A percentile compares a stretch with the other conserved stretches of the same genome.
Evolutionary conservation across 169 alveolate genomes (phyloP).

Genomic region (Plasmodium ovale): DNA sequence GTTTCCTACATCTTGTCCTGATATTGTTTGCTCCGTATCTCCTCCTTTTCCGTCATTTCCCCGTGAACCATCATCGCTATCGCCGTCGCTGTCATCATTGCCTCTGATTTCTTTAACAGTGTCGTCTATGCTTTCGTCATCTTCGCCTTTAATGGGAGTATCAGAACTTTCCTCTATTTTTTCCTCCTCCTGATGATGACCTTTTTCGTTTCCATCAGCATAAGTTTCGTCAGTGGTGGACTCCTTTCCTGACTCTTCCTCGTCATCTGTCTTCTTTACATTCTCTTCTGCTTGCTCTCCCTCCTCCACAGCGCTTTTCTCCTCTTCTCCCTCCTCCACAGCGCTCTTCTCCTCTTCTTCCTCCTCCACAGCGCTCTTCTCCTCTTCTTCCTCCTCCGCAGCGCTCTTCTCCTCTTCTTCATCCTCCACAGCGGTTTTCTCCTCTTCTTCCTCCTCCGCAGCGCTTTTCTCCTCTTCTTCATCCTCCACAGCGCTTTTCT

Average conservation of each 20-base stretch:
- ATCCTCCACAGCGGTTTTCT: not conserved
- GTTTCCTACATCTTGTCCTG: not conserved
- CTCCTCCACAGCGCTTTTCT: conserved; percentile 79
- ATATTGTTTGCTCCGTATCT: not conserved
- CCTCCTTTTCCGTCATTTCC: not conserved
- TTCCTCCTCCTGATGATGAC: conserved; percentile 8
- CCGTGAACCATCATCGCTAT: not conserved
- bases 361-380: conserved; percentile 67
- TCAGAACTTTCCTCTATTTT: not conserved
- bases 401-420: not conserved
- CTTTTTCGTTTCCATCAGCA: too few relatives aligned
- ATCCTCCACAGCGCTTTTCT: not conserved
- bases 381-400: conserved; percentile 4
- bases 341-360: conserved; percentile 73
- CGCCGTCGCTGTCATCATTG: not conserved
- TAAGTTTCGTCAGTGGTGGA: too few relatives aligned
- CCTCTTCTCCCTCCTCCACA: conserved; percentile 80
- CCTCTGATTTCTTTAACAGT: not conserved
- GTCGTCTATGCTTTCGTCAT: not conserved
- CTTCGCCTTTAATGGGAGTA: not conserved
- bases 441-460: not conserved
- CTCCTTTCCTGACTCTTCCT: conserved; percentile 2
- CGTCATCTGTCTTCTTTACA: not conserved
- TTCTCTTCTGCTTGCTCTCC: conserved; percentile 57
- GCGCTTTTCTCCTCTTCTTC: not conserved